A percentile compares a stretch with the other conserved stretches of the same genome.
These are phyloP conservation scores for Alloascoidea africana DNA, from an alignment of 805 yeast species.

Conservation along the genomic window DNA sequence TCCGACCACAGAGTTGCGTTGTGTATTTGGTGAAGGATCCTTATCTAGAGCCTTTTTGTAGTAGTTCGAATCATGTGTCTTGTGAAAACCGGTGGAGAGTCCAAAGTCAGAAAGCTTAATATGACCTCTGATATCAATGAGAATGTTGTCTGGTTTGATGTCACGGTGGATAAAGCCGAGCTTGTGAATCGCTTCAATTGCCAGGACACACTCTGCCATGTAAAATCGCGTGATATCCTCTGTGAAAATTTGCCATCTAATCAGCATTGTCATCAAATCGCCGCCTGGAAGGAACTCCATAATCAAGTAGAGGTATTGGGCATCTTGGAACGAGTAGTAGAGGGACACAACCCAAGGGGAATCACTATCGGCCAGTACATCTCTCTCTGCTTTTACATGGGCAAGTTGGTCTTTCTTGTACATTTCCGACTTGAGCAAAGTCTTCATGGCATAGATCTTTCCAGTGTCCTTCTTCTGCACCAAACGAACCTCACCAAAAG, in stretches of 20 bases:
- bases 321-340: constrained; percentile 71
- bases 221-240: constrained; percentile 82
- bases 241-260: constrained; percentile 85
- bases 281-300: constrained; percentile 83
- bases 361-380: constrained; percentile 81
- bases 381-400: constrained; percentile 92
- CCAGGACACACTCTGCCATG: constrained; percentile 92
- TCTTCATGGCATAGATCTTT: constrained; percentile 88
- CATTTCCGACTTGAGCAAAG: constrained; percentile 82
- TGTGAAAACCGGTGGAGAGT: constrained; percentile 81
- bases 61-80: constrained; percentile 83
- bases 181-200: constrained; percentile 88
- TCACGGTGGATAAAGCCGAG: constrained; percentile 92
- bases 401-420: constrained; percentile 89
- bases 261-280: constrained; percentile 87
- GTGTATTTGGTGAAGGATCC: constrained; percentile 18
- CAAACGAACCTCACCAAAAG: constrained; percentile 91
- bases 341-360: constrained; percentile 82
- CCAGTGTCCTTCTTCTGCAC: constrained; percentile 91
- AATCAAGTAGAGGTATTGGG: constrained; percentile 56
- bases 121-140: constrained; percentile 68
- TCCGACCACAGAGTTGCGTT: not conserved
- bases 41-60: constrained; percentile 71
- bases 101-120: constrained; percentile 66
- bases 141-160: constrained; percentile 91